These are phyloP conservation scores for Spinacia oleracea DNA, from an alignment of 179 eudicot species.

Conservation along the genomic window DNA sequence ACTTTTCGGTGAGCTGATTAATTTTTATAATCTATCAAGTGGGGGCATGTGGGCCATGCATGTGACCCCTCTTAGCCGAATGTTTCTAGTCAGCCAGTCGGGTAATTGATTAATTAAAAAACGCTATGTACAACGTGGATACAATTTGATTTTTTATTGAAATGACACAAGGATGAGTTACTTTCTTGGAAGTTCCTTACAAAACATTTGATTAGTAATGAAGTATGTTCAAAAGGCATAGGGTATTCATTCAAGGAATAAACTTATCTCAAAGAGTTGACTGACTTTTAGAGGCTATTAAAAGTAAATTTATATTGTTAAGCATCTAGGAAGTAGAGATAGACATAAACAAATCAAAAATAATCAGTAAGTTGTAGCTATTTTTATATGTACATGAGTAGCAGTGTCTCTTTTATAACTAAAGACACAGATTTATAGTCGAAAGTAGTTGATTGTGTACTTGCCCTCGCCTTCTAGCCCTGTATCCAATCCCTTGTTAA, in stretches of 20 bases:
- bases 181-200: neutral
- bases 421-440: conserved; percentile 17
- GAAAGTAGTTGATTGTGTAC: conserved; percentile 39
- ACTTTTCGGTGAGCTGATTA: too few species aligned
- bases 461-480: conserved; percentile 57
- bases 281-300: too few species aligned
- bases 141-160: too few species aligned
- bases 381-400: neutral
- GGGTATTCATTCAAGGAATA: neutral
- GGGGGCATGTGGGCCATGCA: too few species aligned
- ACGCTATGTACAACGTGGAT: neutral
- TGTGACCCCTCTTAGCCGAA: too few species aligned
- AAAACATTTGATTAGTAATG: neutral
- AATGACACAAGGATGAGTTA: neutral
- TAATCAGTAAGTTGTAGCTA: too few species aligned
- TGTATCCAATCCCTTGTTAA: conserved; percentile 48
- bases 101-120: neutral
- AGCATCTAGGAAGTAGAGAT: too few species aligned
- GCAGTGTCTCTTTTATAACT: neutral
- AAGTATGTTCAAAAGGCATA: neutral
- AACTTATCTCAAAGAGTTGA: neutral
- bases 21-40: too few species aligned
- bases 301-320: too few species aligned
- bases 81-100: too few species aligned
- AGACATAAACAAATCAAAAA: too few species aligned